Conservation (phyloP, 139 green algal genomes). For the Limnomonas spitsbergensis region DNA sequence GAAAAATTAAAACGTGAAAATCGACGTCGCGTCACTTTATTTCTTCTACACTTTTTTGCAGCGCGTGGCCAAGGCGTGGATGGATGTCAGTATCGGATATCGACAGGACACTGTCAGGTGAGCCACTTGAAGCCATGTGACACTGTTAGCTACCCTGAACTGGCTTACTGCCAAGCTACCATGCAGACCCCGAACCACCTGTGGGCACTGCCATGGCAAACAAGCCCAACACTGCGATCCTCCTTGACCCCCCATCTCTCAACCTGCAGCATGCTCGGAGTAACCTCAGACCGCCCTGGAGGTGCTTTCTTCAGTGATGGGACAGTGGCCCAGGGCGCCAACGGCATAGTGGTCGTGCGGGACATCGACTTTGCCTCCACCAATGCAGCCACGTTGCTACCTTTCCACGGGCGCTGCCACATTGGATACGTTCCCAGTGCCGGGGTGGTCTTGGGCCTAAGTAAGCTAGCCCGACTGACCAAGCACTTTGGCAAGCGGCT, state of each 20-base stretch:
- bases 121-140: too few relatives aligned
- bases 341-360: conserved; percentile 78
- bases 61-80: conserved; percentile 86
- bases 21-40: too few relatives aligned
- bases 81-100: conserved; percentile 74
- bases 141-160: too few relatives aligned
- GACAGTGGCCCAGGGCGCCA: conserved; percentile 36
- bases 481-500: conserved; percentile 71
- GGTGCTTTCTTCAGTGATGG: conserved; percentile 80
- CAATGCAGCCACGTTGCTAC: conserved; percentile 69
- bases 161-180: too few relatives aligned
- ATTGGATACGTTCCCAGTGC: conserved; percentile 85
- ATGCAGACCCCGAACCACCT: too few relatives aligned
- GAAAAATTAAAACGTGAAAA: too few relatives aligned
- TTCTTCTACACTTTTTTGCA: too few relatives aligned
- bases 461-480: conserved; percentile 80
- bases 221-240: too few relatives aligned
- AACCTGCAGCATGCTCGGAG: neutral
- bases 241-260: too few relatives aligned
- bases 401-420: conserved; percentile 87
- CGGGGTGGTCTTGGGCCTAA: conserved; percentile 79
- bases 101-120: conserved; percentile 50
- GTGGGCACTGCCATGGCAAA: too few relatives aligned
- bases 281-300: conserved; percentile 53
- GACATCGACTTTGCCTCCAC: conserved; percentile 91